Conservation (phyloP, 2,329 filamentous ascomycete species). For the Penicillium verrucosum region DNA sequence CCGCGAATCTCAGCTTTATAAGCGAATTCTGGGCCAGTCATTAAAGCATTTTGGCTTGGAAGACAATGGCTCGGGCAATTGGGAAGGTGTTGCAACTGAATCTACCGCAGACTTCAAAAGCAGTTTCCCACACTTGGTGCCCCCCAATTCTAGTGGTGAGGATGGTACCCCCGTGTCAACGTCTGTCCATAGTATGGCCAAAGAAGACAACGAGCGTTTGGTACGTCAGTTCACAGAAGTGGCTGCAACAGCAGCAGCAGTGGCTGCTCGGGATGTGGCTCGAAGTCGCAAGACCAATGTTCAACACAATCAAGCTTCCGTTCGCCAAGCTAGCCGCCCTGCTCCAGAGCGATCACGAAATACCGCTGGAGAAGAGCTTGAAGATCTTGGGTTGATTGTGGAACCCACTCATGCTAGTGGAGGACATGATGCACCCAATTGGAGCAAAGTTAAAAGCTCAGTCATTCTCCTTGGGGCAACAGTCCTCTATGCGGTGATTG, state of each 20-base stretch:
- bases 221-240: constrained; percentile 89
- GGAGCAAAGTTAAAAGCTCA: constrained; percentile 87
- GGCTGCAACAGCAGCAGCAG: constrained; percentile 82
- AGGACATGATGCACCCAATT: constrained; percentile 97
- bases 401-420: constrained; percentile 52
- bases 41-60: constrained; percentile 75
- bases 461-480: constrained; percentile 87
- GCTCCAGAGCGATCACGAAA: constrained; percentile 36
- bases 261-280: constrained; percentile 75
- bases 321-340: constrained; percentile 36
- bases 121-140: constrained; percentile 67
- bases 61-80: constrained; percentile 48
- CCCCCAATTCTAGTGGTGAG: constrained; percentile 59
- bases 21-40: constrained; percentile 87
- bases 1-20: constrained; percentile 84
- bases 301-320: constrained; percentile 27
- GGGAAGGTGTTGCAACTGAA: constrained; percentile 28
- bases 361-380: constrained; percentile 41
- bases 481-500: constrained; percentile 90
- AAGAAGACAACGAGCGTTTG: constrained; percentile 76
- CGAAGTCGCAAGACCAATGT: constrained; percentile 51
- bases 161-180: constrained; percentile 33
- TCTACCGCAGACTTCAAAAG: constrained; percentile 21
- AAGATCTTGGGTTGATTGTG: constrained; percentile 43
- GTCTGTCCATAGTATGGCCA: constrained; percentile 64